Evolutionary conservation across 192 early-diverging fungal species (phyloP), one percentile per base, ranked within the genome.

Genomic region (Obelidium mucronatum): DNA sequence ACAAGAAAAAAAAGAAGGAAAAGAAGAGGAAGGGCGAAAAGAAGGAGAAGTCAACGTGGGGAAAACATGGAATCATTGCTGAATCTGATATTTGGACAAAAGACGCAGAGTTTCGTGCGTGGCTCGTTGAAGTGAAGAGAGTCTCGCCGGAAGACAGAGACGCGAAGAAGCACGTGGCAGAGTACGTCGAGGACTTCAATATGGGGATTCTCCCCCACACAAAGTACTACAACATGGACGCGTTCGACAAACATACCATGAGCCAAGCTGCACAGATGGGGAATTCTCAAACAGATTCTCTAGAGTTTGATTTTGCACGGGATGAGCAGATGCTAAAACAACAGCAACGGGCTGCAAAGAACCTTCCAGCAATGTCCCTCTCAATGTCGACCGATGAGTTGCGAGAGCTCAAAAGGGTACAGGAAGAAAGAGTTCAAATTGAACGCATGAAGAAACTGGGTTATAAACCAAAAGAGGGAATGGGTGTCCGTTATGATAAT

Each of bases 41-140:
- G 33, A 35, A 71, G 33, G 24, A 40, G 61, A 40, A 63, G 24
- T 48, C 67, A 22, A 15, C 35, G 3, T 77, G 67, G 40, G 82
- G 82, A 6, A 56, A 62, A 17, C 63, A 78, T 44, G 82, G 82
- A 1, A 73, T 81, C 48, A 65, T 84, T 17, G 59, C 75, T 2
- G 24, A 11, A 26, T 31, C 68, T 22, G 83, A 81, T 37, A 67
- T 79, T 36, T 56, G 66, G 22, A 17, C 54, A n/a, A 72, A 72
- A 59, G 84, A 86, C 51, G 79, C 78, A 3, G 85, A 86, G 68
- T 86, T 86, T 54, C 70, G 85, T 19, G 44, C 78, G 0, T 86
- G 85, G 85, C 60, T 86, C 19, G 65, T 86, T 22, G 84, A 86
- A n/a, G 78, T 86, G 40, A 86, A 86, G 72, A 19, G 79, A n/a